phyloP scores from a whole-genome alignment of 768 basidiomycete genomes.

The Lyophyllum shimeji region DNA sequence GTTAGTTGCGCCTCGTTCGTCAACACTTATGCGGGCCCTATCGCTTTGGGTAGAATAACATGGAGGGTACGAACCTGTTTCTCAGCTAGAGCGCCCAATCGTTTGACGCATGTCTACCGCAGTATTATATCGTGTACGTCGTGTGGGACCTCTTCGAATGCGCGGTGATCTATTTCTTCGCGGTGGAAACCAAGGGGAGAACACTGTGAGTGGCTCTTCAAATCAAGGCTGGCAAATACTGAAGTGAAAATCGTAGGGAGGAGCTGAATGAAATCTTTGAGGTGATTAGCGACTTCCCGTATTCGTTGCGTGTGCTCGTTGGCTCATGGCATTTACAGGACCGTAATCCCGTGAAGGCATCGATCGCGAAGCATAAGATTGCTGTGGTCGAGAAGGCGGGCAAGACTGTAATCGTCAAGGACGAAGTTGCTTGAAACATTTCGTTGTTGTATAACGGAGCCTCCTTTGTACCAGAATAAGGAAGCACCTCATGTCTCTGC shows the following conservation, averaged over 20 bases:
- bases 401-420: slow-evolving; percentile 20
- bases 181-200: slow-evolving; percentile 42
- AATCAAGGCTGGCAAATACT: not conserved
- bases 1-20: slow-evolving; percentile 45
- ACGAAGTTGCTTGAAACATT: not conserved
- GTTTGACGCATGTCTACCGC: not conserved
- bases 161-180: slow-evolving; percentile 35
- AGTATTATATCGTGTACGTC: slow-evolving; percentile 40
- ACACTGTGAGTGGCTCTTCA: slow-evolving; percentile 33
- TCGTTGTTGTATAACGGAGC: not conserved
- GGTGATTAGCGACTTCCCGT: slow-evolving; percentile 16
- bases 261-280: slow-evolving; percentile 42
- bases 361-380: slow-evolving; percentile 37
- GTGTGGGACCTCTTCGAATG: slow-evolving; percentile 41
- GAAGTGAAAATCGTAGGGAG: slow-evolving; percentile 26
- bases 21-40: slow-evolving; percentile 50
- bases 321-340: slow-evolving; percentile 22
- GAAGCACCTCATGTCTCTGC: not conserved
- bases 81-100: slow-evolving; percentile 4
- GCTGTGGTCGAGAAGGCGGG: slow-evolving; percentile 36
- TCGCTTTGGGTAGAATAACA: slow-evolving; percentile 32
- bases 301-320: not conserved
- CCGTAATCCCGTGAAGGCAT: slow-evolving; percentile 39
- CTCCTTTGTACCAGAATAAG: not conserved
- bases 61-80: slow-evolving; percentile 27